Evolutionary conservation across 1,284 basidiomycete species (phyloP).

Genomic region (Cutaneotrichosporon sp.): DNA sequence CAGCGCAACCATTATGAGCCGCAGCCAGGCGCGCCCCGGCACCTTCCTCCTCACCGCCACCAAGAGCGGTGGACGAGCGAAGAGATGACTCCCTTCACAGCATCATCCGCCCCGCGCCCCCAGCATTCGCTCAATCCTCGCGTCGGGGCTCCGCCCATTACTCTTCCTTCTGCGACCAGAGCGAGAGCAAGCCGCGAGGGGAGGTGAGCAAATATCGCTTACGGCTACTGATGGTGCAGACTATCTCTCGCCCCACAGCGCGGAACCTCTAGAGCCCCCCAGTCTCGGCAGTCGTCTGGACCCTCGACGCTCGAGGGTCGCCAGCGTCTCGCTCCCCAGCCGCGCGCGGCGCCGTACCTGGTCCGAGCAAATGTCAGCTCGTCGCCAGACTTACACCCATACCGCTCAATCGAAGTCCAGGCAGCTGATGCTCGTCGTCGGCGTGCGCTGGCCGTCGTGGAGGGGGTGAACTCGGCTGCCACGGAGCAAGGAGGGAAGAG

Average conservation of each 20-base stretch:
- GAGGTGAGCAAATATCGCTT: background rate
- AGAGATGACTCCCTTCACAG: too few species aligned
- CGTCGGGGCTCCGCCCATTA: too few species aligned
- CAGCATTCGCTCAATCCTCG: too few species aligned
- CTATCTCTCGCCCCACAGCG: background rate
- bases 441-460: background rate
- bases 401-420: background rate
- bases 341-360: background rate
- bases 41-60: too few species aligned
- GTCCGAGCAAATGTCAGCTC: background rate
- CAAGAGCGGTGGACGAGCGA: too few species aligned
- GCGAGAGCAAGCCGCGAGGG: background rate
- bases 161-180: background rate
- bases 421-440: background rate
- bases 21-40: too few species aligned
- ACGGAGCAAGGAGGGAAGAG: background rate
- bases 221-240: background rate
- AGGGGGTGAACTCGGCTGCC: background rate
- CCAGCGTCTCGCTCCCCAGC: background rate
- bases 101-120: too few species aligned
- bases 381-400: background rate
- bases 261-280: background rate
- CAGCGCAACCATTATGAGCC: too few species aligned
- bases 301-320: background rate
- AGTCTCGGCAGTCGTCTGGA: background rate